Percentiles rank a stretch among this genome's conserved stretches.
These are phyloP conservation scores for Apiospora aurea DNA, from an alignment of 2,329 filamentous ascomycete species.

Conservation along the genomic window DNA sequence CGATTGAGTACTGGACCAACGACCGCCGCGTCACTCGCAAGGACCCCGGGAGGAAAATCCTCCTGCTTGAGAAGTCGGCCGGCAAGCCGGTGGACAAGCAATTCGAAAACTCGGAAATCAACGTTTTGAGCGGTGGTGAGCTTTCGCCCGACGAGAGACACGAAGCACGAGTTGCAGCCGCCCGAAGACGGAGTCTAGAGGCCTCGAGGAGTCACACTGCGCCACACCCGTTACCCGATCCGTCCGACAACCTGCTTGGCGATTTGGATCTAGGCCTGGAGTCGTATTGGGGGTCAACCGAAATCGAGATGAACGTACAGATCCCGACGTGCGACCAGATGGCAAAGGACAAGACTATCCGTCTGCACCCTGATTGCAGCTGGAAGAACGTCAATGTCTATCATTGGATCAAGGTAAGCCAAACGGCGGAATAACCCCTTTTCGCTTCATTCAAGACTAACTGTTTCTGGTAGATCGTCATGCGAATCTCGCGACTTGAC, in stretches of 20 bases:
- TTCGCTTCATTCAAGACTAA: background rate
- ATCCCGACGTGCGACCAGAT: constrained; percentile 88
- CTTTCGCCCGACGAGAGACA: constrained; percentile 59
- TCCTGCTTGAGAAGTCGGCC: constrained; percentile 87
- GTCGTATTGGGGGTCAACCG: constrained; percentile 82
- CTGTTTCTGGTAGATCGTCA: constrained; percentile 72
- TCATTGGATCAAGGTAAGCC: constrained; percentile 90
- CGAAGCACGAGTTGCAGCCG: constrained; percentile 56
- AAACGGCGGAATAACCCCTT: background rate
- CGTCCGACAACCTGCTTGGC: constrained; percentile 77
- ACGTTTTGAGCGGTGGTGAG: constrained; percentile 81
- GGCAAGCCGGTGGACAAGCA: constrained; percentile 77
- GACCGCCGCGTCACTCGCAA: constrained; percentile 85
- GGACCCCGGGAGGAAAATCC: constrained; percentile 82
- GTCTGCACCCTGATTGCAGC: constrained; percentile 87
- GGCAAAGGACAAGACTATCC: constrained; percentile 71
- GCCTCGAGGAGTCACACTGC: constrained; percentile 50
- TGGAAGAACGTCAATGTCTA: constrained; percentile 94
- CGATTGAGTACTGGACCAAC: constrained; percentile 88
- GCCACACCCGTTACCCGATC: constrained; percentile 55
- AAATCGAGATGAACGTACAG: constrained; percentile 94
- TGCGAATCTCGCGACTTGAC: constrained; percentile 87
- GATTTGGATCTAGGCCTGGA: constrained; percentile 76
- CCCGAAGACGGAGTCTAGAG: constrained; percentile 60
- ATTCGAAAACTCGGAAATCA: constrained; percentile 78